Evolutionary conservation across 768 basidiomycete species (phyloP).

Genomic region (Butyriboletus loyo): DNA sequence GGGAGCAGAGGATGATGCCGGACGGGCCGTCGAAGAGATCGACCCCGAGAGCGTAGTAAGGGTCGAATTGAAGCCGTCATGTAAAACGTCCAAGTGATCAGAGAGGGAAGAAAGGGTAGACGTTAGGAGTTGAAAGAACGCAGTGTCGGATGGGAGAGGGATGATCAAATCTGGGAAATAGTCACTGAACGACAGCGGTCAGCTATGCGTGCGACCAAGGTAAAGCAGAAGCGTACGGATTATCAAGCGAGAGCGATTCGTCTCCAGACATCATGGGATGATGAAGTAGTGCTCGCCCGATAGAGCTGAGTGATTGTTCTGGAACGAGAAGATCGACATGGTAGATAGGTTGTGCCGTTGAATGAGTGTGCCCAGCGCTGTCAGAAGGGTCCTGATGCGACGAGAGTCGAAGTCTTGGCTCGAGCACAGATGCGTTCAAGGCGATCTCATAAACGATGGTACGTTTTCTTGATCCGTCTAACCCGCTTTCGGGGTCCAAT

Average conservation of each 20-base stretch:
- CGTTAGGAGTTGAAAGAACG: conserved; percentile 76
- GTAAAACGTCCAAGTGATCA: conserved; percentile 48
- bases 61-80: conserved; percentile 46
- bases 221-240: conserved; percentile 7
- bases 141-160: conserved; percentile 73
- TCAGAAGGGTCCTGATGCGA: conserved; percentile 23
- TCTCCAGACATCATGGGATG: not conserved
- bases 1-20: conserved; percentile 29
- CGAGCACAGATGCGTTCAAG: conserved; percentile 43
- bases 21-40: conserved; percentile 34
- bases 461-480: conserved; percentile 2
- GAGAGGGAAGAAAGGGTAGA: conserved; percentile 55
- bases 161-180: conserved; percentile 58
- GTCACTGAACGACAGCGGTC: conserved; percentile 1
- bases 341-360: conserved; percentile 3
- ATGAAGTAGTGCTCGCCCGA: conserved; percentile 6
- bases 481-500: not conserved
- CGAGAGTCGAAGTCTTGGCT: conserved; percentile 58
- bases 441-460: conserved; percentile 57
- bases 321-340: conserved; percentile 14
- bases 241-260: not conserved
- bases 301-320: conserved; percentile 1
- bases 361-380: not conserved
- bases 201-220: not conserved
- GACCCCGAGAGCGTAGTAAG: conserved; percentile 45